These are phyloP conservation scores for Aspergillus hancockii DNA, from an alignment of 495 filamentous ascomycete species.

Conservation along the genomic window DNA sequence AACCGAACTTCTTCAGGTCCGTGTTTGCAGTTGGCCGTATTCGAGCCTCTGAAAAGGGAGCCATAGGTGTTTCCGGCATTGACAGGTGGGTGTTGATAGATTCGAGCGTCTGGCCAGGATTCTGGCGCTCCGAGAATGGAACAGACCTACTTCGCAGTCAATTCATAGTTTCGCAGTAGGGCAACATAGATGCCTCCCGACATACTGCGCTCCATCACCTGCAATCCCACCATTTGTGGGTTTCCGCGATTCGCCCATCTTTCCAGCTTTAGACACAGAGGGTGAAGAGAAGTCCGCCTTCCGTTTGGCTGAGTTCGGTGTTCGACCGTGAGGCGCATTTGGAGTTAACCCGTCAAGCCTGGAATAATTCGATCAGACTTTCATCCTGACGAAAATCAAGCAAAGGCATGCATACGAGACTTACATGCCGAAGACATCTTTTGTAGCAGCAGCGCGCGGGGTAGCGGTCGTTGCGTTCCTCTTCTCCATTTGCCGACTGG, in stretches of 20 bases:
- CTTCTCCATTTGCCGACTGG: slow-evolving; percentile 62
- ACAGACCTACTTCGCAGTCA: slow-evolving; percentile 41
- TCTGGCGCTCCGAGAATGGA: slow-evolving; percentile 69
- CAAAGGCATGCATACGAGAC: slow-evolving; percentile 20
- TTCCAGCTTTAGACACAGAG: slow-evolving; percentile 51
- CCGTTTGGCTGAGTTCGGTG: slow-evolving; percentile 56
- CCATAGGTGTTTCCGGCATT: slow-evolving; percentile 67
- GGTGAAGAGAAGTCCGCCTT: slow-evolving; percentile 64
- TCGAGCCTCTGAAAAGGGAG: slow-evolving; percentile 71
- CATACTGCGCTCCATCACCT: slow-evolving; percentile 35
- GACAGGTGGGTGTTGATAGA: slow-evolving; percentile 77
- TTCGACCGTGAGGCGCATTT: slow-evolving; percentile 60
- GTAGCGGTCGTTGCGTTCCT: slow-evolving; percentile 57
- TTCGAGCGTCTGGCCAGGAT: slow-evolving; percentile 79
- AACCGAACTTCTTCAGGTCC: slow-evolving; percentile 85
- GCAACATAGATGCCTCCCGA: background rate
- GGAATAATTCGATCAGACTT: background rate
- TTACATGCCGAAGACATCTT: slow-evolving; percentile 85
- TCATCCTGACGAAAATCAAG: background rate
- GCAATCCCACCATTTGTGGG: slow-evolving; percentile 22
- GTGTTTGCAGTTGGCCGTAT: slow-evolving; percentile 79
- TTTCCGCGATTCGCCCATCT: slow-evolving; percentile 34
- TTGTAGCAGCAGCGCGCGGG: slow-evolving; percentile 59
- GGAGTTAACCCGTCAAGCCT: slow-evolving; percentile 80
- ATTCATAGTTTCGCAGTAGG: slow-evolving; percentile 4